These are phyloP conservation scores for Cucumis sativus DNA, from an alignment of 306 rosid genomes.

Conservation along the genomic window DNA sequence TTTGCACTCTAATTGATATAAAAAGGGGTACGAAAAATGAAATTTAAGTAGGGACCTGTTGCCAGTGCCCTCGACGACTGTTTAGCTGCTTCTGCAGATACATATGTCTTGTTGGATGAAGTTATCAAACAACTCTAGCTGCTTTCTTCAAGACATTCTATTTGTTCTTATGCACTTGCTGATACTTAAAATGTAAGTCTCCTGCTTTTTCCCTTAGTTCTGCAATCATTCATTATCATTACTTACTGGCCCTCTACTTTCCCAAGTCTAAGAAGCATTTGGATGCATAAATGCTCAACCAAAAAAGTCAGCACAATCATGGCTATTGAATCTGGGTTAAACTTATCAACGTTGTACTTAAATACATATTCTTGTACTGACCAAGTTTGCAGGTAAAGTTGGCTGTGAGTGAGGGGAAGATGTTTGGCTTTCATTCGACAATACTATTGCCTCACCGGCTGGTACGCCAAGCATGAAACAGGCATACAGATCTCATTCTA, in stretches of 20 bases:
- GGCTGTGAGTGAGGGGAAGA: background rate
- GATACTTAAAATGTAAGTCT: background rate
- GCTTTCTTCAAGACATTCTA: background rate
- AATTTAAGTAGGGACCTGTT: too few relatives aligned
- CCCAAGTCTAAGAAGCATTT: background rate
- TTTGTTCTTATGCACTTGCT: background rate
- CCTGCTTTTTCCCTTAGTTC: background rate
- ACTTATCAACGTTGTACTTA: background rate
- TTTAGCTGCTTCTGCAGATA: too few relatives aligned
- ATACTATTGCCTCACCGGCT: background rate
- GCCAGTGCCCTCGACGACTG: too few relatives aligned
- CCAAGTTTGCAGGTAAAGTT: conserved; percentile 3
- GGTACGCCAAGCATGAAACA: background rate
- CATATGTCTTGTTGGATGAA: background rate
- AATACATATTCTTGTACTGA: background rate
- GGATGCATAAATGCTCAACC: background rate
- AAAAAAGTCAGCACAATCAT: background rate
- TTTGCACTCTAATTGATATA: too few relatives aligned
- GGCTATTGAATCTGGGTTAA: background rate
- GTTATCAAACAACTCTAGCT: background rate
- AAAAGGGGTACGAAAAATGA: too few relatives aligned
- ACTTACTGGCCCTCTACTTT: background rate
- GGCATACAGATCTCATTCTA: background rate
- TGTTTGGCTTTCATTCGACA: background rate
- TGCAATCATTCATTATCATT: conserved; percentile 1